A percentile compares a stretch with the other conserved stretches of the same genome.
Evolutionary conservation across 176 grass and related monocot genomes (phyloP).

Genomic region (Chloris gayana): DNA sequence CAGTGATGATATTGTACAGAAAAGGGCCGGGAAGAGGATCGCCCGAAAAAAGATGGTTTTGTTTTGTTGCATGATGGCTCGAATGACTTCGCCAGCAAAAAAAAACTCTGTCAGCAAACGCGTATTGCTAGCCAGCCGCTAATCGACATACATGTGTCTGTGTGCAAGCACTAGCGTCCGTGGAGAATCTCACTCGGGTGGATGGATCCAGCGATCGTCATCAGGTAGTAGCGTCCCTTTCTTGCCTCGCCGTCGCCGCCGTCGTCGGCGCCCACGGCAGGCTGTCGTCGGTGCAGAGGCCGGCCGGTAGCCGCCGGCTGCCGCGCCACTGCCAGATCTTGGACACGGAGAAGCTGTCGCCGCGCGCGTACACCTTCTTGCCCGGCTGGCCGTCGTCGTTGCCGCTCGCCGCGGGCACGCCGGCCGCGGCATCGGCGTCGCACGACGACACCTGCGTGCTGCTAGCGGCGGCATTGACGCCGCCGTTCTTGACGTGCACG

Average conservation of each 20-base stretch:
- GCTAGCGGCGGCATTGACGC: conserved; percentile 6
- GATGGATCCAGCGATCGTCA: background rate
- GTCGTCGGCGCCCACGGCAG: conserved; percentile 56
- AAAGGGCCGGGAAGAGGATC: background rate
- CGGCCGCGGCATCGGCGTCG: background rate
- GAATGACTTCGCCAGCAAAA: conserved; percentile 13
- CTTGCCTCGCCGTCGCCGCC: conserved; percentile 36
- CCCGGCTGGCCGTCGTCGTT: conserved; percentile 35
- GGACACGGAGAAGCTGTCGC: conserved; percentile 95
- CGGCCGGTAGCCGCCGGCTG: conserved; percentile 52
- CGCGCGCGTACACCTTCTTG: conserved; percentile 65
- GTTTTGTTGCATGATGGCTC: background rate
- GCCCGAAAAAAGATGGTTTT: background rate
- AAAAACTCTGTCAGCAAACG: conserved; percentile 36
- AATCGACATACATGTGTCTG: background rate
- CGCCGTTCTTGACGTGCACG: conserved; percentile 40
- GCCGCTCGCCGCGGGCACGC: background rate
- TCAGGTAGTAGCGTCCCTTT: conserved; percentile 11
- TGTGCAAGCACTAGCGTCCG: background rate
- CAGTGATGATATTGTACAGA: conserved; percentile 16
- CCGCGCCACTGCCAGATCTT: conserved; percentile 96
- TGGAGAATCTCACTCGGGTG: background rate
- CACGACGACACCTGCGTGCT: conserved; percentile 4
- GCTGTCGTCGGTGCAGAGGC: conserved; percentile 39
- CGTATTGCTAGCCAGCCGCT: conserved; percentile 33